A percentile compares a stretch with the other conserved stretches of the same genome.
phyloP scores from a whole-genome alignment of 352 stramenopile genomes.

The Saprolegnia diclina region DNA sequence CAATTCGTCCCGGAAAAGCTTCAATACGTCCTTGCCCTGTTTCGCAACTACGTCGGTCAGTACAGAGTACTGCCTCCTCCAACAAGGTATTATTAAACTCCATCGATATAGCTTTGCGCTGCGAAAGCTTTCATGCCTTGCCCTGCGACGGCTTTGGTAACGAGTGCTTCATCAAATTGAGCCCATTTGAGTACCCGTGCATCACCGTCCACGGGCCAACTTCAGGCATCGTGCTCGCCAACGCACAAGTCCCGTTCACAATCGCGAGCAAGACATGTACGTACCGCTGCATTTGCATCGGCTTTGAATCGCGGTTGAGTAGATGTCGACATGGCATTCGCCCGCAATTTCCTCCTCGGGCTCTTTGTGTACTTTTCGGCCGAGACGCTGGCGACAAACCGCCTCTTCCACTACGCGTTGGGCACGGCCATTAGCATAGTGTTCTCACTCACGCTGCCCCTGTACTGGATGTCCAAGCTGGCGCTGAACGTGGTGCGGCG shows the following conservation, averaged over 20 bases:
- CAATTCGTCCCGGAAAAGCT: not conserved
- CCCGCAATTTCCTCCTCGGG: constrained; percentile 69
- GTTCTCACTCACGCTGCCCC: constrained; percentile 63
- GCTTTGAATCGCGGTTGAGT: constrained; percentile 32
- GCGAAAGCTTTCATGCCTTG: constrained; percentile 60
- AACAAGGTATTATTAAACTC: not conserved
- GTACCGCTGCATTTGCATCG: constrained; percentile 30
- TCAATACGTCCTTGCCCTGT: not conserved
- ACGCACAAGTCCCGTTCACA: constrained; percentile 44
- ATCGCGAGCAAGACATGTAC: constrained; percentile 66
- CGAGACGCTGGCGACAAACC: constrained; percentile 49
- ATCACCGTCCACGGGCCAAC: constrained; percentile 50
- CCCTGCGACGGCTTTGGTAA: constrained; percentile 38
- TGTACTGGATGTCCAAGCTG: constrained; percentile 77
- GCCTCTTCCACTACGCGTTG: constrained; percentile 73
- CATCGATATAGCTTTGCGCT: constrained; percentile 37
- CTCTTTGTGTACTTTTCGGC: constrained; percentile 66
- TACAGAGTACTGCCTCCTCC: not conserved
- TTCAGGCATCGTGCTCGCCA: constrained; percentile 55
- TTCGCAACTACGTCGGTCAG: not conserved
- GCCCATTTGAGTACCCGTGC: constrained; percentile 72
- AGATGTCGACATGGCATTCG: constrained; percentile 31
- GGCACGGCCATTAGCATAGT: constrained; percentile 60
- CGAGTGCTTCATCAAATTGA: constrained; percentile 53
- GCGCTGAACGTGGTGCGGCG: constrained; percentile 59